A percentile compares a stretch with the other conserved stretches of the same genome.
These are phyloP conservation scores for Pichia sp. DNA, from an alignment of 1,139 yeast genomes.

Conservation along the genomic window DNA sequence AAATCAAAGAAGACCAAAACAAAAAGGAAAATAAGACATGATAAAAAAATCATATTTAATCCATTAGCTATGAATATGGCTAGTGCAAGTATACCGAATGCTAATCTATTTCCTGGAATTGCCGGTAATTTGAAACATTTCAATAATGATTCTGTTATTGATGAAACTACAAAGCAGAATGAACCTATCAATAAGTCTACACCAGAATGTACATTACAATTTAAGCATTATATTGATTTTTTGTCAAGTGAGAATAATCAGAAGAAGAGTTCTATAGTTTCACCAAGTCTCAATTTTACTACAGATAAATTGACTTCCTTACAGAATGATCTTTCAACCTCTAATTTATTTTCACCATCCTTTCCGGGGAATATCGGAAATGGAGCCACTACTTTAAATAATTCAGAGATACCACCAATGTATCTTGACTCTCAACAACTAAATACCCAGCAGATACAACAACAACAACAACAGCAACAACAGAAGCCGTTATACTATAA, in stretches of 20 bases:
- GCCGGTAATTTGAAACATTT: no score
- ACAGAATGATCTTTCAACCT: no score
- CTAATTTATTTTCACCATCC: not conserved
- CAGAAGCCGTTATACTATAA: not conserved
- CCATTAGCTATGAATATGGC: conserved; percentile 22
- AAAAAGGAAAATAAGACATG: conserved; percentile 2
- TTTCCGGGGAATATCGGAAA: not conserved
- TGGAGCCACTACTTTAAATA: not conserved
- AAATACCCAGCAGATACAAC: no score
- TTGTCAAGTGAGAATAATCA: not conserved
- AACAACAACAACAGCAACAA: no score
- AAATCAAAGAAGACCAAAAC: not conserved
- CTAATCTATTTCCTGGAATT: not conserved
- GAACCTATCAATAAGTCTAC: no score
- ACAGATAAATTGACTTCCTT: not conserved
- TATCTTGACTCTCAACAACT: no score
- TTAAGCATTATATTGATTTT: not conserved
- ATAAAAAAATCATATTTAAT: conserved; percentile 21
- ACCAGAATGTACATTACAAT: no score
- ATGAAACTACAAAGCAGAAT: no score
- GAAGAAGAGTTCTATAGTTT: not conserved
- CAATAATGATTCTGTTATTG: no score
- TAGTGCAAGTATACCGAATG: conserved; percentile 1
- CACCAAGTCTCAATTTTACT: not conserved
- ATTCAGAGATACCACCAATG: not conserved